Conservation (phyloP, 495 filamentous ascomycete genomes). For the Podospora conica region DNA sequence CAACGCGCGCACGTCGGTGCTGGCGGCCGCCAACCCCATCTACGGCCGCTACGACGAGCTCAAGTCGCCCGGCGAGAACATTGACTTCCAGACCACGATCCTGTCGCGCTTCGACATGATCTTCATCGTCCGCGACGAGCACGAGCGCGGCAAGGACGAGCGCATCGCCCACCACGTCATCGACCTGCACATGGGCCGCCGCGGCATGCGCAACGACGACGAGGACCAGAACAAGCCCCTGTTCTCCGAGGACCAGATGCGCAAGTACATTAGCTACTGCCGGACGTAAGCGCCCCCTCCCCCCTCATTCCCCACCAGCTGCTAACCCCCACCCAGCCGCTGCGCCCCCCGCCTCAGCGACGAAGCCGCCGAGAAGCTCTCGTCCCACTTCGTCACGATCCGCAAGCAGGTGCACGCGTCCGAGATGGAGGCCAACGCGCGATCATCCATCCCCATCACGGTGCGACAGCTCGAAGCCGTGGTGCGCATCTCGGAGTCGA, state of each 20-base stretch:
- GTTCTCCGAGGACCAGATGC: constrained; percentile 93
- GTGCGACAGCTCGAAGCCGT: constrained; percentile 96
- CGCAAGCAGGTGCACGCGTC: constrained; percentile 87
- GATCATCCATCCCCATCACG: constrained; percentile 93
- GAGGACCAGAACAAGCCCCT: constrained; percentile 82
- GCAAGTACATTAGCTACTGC: constrained; percentile 96
- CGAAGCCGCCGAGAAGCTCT: constrained; percentile 93
- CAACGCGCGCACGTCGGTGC: constrained; percentile 89
- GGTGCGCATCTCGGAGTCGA: constrained; percentile 91
- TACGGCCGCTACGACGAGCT: constrained; percentile 98
- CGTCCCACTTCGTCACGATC: constrained; percentile 94
- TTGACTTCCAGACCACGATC: constrained; percentile 99
- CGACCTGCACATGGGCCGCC: constrained; percentile 92
- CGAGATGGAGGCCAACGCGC: constrained; percentile 77
- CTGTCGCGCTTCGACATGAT: constrained; percentile 99
- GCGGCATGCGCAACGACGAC: constrained; percentile 43
- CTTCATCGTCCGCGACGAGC: constrained; percentile 96
- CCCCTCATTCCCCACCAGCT: not conserved
- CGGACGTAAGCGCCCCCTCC: constrained; percentile 48
- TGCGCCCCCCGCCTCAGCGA: constrained; percentile 90
- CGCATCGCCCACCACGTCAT: constrained; percentile 95
- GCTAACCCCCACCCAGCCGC: constrained; percentile 45
- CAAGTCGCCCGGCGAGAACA: constrained; percentile 96
- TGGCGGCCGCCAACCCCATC: constrained; percentile 95
- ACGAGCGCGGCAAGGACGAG: constrained; percentile 85